A percentile compares a stretch with the other conserved stretches of the same genome.
Evolutionary conservation across 1,139 yeast species (phyloP).

Genomic region (Geotrichum armillariae): DNA sequence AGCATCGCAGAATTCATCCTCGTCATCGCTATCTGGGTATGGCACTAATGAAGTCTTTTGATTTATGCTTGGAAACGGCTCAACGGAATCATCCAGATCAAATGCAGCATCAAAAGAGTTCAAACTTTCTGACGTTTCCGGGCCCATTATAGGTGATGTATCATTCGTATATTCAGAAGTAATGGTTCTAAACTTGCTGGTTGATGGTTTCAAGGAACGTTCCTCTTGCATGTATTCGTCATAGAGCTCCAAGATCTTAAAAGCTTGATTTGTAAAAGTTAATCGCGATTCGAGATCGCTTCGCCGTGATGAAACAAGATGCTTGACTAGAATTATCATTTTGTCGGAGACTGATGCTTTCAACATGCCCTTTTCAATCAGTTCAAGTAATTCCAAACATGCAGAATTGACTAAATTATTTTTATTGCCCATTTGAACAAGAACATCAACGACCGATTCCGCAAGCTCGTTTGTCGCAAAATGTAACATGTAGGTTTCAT

Average conservation of each 20-base stretch:
- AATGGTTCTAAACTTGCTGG: constrained; percentile 4
- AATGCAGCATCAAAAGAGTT: background rate
- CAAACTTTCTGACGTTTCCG: constrained; percentile 6
- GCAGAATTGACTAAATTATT: constrained; percentile 76
- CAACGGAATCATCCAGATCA: background rate
- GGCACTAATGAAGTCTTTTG: constrained; percentile 11
- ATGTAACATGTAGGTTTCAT: constrained; percentile 47
- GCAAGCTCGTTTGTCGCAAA: constrained; percentile 28
- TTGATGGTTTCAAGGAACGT: background rate
- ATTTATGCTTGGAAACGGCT: background rate
- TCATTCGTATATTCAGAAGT: constrained; percentile 2
- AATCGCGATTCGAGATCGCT: constrained; percentile 2
- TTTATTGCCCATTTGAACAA: constrained; percentile 50
- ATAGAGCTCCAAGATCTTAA: constrained; percentile 2
- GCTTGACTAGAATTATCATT: constrained; percentile 7
- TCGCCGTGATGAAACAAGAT: constrained; percentile 10
- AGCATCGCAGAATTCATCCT: constrained; percentile 4
- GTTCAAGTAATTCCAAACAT: constrained; percentile 67
- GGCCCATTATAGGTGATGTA: constrained; percentile 15
- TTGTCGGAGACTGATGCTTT: constrained; percentile 10
- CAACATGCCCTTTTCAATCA: constrained; percentile 41
- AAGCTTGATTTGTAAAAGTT: constrained; percentile 1
- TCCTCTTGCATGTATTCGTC: constrained; percentile 6
- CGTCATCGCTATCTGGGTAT: constrained; percentile 18
- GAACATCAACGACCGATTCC: constrained; percentile 52